Evolutionary conservation across 495 filamentous ascomycete genomes (phyloP), one percentile per base, ranked within the genome.

Genomic region (Aspergillus funiculosus): DNA sequence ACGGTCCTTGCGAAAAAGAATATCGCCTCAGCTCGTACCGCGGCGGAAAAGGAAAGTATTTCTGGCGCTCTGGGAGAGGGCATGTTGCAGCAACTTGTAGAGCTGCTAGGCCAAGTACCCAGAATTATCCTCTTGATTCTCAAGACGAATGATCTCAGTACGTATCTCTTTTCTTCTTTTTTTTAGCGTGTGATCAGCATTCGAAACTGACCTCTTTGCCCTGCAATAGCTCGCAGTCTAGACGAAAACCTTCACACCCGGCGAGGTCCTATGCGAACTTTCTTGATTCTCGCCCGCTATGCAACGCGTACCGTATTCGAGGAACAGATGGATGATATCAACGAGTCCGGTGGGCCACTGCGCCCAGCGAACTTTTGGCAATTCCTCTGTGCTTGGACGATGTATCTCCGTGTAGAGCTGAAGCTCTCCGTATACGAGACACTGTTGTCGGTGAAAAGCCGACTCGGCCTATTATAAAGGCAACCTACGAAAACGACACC

Each of bases 141-240:
- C 41, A 99, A 99, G 68, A 99, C 94, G 1, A 99, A 99, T 61
- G 94, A 99, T 63, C 69, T 99, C 29, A 99, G 78, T 82, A 72
- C 57, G 78, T 25, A 6, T n/a, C 15, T 18, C 40, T 39, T 0
- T 31, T 30, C 11, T 26, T 41, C 29, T 14, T 37, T 7, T 40
- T 27, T 29, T 39, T 18, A 2, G 14, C 17, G 15, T 17, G 13
- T 26, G 20, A 10, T 14, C 10, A 10, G 6, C 19, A 24, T 34
- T 1, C 13, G 11, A 9, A 18, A 28, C 34, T 32, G 2, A 46
- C 8, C 13, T 5, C 6, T 36, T 24, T 36, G 3, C 46, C 39
- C 57, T 57, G 34, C 11, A 29, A 30, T 48, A 82, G 78, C 92
- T 20, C 81, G 94, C 48, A 91, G 85, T 50, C 77, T 99, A 21